Evolutionary conservation across 2,329 filamentous ascomycete species (phyloP).

Genomic region (Xylariaceae sp.): DNA sequence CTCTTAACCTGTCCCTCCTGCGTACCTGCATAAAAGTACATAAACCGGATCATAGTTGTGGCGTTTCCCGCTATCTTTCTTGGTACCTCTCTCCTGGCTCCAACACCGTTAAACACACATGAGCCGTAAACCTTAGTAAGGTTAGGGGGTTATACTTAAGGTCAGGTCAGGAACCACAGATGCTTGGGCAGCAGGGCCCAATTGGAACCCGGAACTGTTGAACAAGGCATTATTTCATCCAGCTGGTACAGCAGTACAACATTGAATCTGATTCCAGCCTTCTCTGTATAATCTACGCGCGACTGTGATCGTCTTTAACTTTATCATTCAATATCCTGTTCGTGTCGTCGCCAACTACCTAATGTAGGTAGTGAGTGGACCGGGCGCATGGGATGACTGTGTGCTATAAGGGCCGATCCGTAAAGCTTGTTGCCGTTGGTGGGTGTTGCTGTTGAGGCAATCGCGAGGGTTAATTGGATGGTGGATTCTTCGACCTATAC

Average conservation of each 20-base stretch:
- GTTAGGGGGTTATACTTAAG: too few species aligned
- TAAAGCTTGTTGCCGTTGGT: constrained; percentile 11
- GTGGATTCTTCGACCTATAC: constrained; percentile 15
- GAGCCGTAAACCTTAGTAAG: too few species aligned
- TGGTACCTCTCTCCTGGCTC: too few species aligned
- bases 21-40: too few species aligned
- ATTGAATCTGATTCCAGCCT: constrained; percentile 18
- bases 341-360: too few species aligned
- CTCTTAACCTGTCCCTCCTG: too few species aligned
- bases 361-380: too few species aligned
- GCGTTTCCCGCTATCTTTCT: too few species aligned
- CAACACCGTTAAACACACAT: too few species aligned
- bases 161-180: constrained; percentile 8
- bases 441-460: constrained; percentile 1
- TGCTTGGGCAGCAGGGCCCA: constrained; percentile 19
- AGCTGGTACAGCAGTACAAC: constrained; percentile 18
- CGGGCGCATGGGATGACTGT: constrained; percentile 13
- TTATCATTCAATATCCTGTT: too few species aligned
- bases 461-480: constrained; percentile 13
- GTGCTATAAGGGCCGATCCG: constrained; percentile 6
- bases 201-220: constrained; percentile 17
- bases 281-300: constrained; percentile 10
- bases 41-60: too few species aligned
- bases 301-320: constrained; percentile 4
- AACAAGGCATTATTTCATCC: constrained; percentile 11